Percentiles rank a stretch among this genome's conserved stretches.
Conservation (phyloP, 2,329 filamentous ascomycete genomes). For the Ophiostoma novo-ulmi region DNA sequence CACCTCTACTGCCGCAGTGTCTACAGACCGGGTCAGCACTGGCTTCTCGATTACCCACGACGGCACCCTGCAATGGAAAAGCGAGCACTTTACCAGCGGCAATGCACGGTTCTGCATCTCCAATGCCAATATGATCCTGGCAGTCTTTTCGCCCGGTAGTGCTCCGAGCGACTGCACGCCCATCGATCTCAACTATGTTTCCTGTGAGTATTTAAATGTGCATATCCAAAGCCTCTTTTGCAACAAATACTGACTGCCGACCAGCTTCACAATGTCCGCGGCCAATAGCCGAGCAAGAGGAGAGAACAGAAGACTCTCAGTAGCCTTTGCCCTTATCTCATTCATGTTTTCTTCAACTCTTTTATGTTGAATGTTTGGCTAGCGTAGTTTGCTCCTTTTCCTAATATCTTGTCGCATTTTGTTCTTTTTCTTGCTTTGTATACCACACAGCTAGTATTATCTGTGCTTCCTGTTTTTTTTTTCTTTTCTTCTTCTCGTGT, state of each 20-base stretch:
- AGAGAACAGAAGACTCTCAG: not conserved
- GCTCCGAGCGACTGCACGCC: conserved; percentile 14
- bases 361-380: not conserved
- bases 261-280: conserved; percentile 7
- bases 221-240: not conserved
- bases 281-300: not conserved
- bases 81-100: not conserved
- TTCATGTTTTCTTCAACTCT: not conserved
- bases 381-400: not conserved
- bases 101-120: conserved; percentile 15
- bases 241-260: not conserved
- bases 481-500: not conserved
- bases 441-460: not conserved
- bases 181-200: not conserved
- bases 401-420: too few species aligned
- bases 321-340: not conserved
- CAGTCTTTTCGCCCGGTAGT: conserved; percentile 1
- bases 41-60: conserved; percentile 10
- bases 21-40: not conserved
- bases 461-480: not conserved
- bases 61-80: conserved; percentile 17
- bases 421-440: not conserved
- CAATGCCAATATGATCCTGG: not conserved
- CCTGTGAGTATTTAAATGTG: not conserved
- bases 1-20: not conserved